Evolutionary conservation across 2,329 filamentous ascomycete species (phyloP).

Genomic region (Thermothelomyces thermophilus): DNA sequence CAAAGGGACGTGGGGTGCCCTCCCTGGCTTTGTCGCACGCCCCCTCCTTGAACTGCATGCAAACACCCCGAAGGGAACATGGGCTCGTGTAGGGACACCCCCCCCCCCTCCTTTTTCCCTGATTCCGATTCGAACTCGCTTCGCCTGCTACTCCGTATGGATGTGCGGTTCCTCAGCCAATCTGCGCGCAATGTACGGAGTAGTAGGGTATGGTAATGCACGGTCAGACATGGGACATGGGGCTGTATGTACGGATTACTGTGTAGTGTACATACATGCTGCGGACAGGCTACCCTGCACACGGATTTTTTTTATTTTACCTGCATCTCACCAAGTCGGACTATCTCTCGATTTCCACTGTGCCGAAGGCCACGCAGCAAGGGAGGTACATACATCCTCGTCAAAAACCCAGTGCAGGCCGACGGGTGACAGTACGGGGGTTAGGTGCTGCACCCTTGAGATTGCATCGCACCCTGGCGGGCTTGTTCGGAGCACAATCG

Average conservation of each 20-base stretch:
- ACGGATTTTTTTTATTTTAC: conserved; percentile 5
- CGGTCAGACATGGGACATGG: conserved; percentile 6
- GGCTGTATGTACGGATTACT: background rate
- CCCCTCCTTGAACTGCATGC: conserved; percentile 7
- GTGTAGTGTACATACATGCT: no score
- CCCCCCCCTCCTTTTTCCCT: no score
- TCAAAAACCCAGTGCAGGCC: conserved; percentile 3
- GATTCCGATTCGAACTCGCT: conserved; percentile 8
- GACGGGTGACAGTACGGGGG: conserved; percentile 10
- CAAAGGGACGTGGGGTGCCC: conserved; percentile 9
- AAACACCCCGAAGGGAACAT: conserved; percentile 10
- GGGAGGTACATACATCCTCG: conserved; percentile 2
- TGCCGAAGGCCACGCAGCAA: conserved; percentile 13
- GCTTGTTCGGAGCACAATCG: conserved; percentile 5
- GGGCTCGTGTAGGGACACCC: conserved; percentile 11
- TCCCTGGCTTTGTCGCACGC: background rate
- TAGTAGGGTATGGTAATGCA: background rate
- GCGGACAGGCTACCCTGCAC: conserved; percentile 8
- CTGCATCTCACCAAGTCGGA: conserved; percentile 12
- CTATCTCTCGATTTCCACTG: conserved; percentile 13
- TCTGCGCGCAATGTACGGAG: background rate
- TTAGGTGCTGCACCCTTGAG: conserved; percentile 12
- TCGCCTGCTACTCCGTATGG: conserved; percentile 12
- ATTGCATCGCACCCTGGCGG: conserved; percentile 11
- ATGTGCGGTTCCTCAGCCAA: conserved; percentile 7